These are phyloP conservation scores for Epicoccum nigrum DNA, from an alignment of 2,329 filamentous ascomycete species.

Conservation along the genomic window DNA sequence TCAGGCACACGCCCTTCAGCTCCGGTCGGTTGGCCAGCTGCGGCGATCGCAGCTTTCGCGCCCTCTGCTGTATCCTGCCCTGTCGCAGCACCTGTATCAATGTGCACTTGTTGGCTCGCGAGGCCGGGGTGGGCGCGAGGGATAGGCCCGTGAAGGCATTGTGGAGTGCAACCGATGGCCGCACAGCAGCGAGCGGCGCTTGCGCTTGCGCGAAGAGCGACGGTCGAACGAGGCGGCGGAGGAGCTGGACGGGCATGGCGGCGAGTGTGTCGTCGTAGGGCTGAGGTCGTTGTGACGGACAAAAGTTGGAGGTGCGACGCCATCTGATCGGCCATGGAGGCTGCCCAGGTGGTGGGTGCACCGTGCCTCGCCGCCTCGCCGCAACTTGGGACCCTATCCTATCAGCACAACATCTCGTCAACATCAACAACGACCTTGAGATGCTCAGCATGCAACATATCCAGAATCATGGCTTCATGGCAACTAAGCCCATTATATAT, in stretches of 20 bases:
- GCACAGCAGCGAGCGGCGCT: conserved; percentile 22
- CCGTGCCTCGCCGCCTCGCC: neutral
- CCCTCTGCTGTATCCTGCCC: conserved; percentile 78
- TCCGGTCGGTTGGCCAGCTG: conserved; percentile 77
- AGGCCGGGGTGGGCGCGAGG: conserved; percentile 49
- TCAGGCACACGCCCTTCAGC: conserved; percentile 94
- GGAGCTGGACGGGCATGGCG: conserved; percentile 49
- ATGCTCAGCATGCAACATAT: too few relatives aligned
- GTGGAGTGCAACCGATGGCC: conserved; percentile 30
- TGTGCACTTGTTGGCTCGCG: conserved; percentile 50
- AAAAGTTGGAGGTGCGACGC: conserved; percentile 24
- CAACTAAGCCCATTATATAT: too few relatives aligned
- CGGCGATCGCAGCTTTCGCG: conserved; percentile 86
- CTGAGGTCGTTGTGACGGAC: conserved; percentile 2
- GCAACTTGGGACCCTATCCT: neutral
- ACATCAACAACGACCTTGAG: neutral
- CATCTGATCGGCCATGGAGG: neutral
- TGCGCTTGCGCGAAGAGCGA: conserved; percentile 27
- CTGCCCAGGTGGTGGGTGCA: conserved; percentile 17
- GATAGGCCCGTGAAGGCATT: conserved; percentile 28
- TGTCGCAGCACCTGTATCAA: conserved; percentile 64
- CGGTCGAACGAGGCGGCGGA: conserved; percentile 49
- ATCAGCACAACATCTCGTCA: neutral
- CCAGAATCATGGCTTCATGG: too few relatives aligned
- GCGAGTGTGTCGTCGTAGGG: conserved; percentile 20